These are phyloP conservation scores for Orobanche coerulescens DNA, from an alignment of 257 asterid species.

Conservation along the genomic window DNA sequence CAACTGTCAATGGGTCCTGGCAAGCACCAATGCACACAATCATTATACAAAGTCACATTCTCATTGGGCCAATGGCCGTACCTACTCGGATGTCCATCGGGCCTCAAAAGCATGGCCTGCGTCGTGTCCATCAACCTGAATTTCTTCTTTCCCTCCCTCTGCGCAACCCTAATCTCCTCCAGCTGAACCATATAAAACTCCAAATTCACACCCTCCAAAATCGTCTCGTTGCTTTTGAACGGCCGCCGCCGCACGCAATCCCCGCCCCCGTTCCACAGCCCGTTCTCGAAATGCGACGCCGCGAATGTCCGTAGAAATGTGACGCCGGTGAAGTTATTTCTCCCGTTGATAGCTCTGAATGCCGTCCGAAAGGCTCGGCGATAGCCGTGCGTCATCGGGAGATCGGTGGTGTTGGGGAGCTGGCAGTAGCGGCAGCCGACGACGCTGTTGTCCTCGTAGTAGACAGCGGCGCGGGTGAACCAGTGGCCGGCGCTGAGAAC, in stretches of 20 bases:
- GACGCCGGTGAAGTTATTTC: slow-evolving; percentile 21
- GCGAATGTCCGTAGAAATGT: slow-evolving; percentile 43
- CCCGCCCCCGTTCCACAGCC: slow-evolving; percentile 54
- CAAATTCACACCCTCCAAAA: slow-evolving; percentile 30
- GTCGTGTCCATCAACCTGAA: slow-evolving; percentile 46
- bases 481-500: slow-evolving; percentile 66
- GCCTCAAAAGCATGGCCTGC: slow-evolving; percentile 45
- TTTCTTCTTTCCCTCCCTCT: slow-evolving; percentile 22
- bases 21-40: slow-evolving; percentile 44
- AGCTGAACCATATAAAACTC: slow-evolving; percentile 40
- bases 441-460: slow-evolving; percentile 28
- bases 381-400: slow-evolving; percentile 29
- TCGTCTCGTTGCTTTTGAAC: slow-evolving; percentile 31
- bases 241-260: slow-evolving; percentile 45
- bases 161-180: slow-evolving; percentile 41
- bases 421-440: slow-evolving; percentile 48
- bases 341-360: slow-evolving; percentile 12
- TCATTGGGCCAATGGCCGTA: slow-evolving; percentile 57
- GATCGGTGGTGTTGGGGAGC: slow-evolving; percentile 34
- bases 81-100: slow-evolving; percentile 61
- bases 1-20: slow-evolving; percentile 58
- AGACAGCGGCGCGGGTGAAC: slow-evolving; percentile 49
- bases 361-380: slow-evolving; percentile 44
- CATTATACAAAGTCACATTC: slow-evolving; percentile 41
- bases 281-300: slow-evolving; percentile 55